Evolutionary conservation across 2,329 filamentous ascomycete genomes (phyloP).

Genomic region (Lasiodiplodia sp.): DNA sequence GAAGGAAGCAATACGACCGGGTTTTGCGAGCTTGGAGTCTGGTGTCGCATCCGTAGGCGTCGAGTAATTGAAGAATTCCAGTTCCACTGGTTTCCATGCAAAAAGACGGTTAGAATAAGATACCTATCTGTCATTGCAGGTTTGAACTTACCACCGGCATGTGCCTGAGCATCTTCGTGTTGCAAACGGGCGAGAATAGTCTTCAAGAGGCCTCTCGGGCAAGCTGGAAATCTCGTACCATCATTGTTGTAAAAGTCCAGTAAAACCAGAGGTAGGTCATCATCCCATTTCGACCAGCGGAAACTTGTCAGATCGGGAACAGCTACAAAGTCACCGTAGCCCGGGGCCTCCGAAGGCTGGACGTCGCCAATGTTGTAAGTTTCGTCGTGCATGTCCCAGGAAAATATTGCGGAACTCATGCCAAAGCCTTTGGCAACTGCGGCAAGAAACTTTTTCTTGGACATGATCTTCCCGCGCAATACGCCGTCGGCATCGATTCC

Average conservation of each 20-base stretch:
- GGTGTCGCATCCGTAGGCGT: too few relatives aligned
- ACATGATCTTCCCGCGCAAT: not conserved
- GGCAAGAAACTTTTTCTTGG: not conserved
- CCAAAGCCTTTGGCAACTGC: not conserved
- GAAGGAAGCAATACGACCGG: too few relatives aligned
- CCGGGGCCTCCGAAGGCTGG: not conserved
- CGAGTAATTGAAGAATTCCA: too few relatives aligned
- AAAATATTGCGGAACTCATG: not conserved
- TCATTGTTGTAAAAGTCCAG: not conserved
- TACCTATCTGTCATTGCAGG: too few relatives aligned
- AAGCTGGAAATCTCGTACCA: not conserved
- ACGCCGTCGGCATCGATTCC: not conserved
- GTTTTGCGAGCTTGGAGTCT: too few relatives aligned
- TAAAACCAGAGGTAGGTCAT: not conserved
- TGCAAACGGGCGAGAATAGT: not conserved
- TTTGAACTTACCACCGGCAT: too few relatives aligned
- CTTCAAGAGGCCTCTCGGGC: not conserved
- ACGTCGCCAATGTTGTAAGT: not conserved
- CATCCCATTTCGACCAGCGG: not conserved
- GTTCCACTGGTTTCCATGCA: too few relatives aligned
- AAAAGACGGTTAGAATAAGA: too few relatives aligned
- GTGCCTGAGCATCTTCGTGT: not conserved
- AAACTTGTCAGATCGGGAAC: not conserved
- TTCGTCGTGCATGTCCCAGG: not conserved
- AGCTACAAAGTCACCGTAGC: not conserved